Percentiles rank a stretch among this genome's conserved stretches.
phyloP scores from a whole-genome alignment of 306 rosid species.

The Cotoneaster glaucophyllus region DNA sequence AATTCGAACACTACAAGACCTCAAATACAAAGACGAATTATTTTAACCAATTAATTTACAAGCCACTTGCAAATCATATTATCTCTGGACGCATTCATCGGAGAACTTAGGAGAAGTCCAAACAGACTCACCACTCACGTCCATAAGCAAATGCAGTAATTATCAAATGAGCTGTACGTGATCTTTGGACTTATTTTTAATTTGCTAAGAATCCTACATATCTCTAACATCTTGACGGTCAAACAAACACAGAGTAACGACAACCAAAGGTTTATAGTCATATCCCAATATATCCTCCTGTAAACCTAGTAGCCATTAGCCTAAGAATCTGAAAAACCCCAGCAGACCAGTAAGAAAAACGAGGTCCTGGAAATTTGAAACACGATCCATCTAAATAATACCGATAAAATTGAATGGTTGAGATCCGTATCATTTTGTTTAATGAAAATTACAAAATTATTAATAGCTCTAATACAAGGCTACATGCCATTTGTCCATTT shows the following conservation, averaged over 20 bases:
- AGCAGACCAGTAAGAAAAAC: too few relatives aligned
- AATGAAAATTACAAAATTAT: not conserved
- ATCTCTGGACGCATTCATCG: too few relatives aligned
- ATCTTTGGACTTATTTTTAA: conserved; percentile 7
- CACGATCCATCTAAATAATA: not conserved
- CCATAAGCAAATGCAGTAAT: too few relatives aligned
- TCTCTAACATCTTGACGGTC: not conserved
- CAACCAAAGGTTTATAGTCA: not conserved
- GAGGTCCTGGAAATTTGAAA: not conserved
- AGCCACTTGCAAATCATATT: too few relatives aligned
- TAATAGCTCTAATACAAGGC: not conserved
- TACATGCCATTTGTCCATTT: not conserved
- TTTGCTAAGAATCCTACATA: not conserved
- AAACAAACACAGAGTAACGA: not conserved
- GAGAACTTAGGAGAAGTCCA: too few relatives aligned
- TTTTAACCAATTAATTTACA: too few relatives aligned
- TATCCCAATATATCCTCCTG: not conserved
- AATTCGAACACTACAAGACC: too few relatives aligned
- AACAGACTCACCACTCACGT: too few relatives aligned
- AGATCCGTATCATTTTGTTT: conserved; percentile 8
- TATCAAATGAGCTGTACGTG: not conserved
- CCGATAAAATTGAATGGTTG: not conserved
- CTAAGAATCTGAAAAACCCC: too few relatives aligned
- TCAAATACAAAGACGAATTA: too few relatives aligned
- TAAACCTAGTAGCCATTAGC: too few relatives aligned